Conservation (phyloP, 2,329 filamentous ascomycete species). For the Beauveria bassiana region DNA sequence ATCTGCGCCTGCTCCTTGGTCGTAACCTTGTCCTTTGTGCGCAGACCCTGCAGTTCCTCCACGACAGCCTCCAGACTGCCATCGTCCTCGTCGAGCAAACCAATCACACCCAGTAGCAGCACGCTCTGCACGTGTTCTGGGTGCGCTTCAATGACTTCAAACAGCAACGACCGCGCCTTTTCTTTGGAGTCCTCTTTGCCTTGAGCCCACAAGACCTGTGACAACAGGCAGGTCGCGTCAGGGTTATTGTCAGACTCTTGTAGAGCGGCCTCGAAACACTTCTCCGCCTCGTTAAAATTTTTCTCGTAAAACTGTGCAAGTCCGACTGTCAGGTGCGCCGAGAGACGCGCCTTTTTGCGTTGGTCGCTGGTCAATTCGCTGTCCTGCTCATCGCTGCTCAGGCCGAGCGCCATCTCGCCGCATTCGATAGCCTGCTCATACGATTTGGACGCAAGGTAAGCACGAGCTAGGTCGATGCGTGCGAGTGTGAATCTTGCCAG, state of each 20-base stretch:
- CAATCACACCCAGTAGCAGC: conserved; percentile 75
- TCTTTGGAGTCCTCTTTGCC: conserved; percentile 66
- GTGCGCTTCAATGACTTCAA: conserved; percentile 67
- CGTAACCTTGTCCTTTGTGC: conserved; percentile 57
- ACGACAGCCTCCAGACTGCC: conserved; percentile 75
- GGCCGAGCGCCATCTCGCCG: conserved; percentile 70
- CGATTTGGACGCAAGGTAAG: conserved; percentile 60
- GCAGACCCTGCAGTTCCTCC: conserved; percentile 65
- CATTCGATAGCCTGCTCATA: conserved; percentile 68
- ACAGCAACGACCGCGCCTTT: conserved; percentile 70
- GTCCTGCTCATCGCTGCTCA: conserved; percentile 65
- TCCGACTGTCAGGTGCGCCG: conserved; percentile 77
- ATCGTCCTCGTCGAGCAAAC: conserved; percentile 68
- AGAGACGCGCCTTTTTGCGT: conserved; percentile 65
- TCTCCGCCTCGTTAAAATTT: conserved; percentile 60
- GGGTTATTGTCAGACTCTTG: conserved; percentile 68
- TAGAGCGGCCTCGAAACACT: conserved; percentile 73
- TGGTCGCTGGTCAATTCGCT: conserved; percentile 57
- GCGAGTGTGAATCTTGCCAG: conserved; percentile 73
- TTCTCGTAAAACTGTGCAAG: conserved; percentile 69
- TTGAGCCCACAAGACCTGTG: conserved; percentile 89
- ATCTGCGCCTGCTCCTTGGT: conserved; percentile 60
- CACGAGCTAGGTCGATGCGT: conserved; percentile 81
- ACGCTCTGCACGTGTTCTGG: conserved; percentile 73
- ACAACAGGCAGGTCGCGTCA: conserved; percentile 78